Evolutionary conservation across 1,284 basidiomycete species (phyloP).

Genomic region (Marasmius tenuissimus): DNA sequence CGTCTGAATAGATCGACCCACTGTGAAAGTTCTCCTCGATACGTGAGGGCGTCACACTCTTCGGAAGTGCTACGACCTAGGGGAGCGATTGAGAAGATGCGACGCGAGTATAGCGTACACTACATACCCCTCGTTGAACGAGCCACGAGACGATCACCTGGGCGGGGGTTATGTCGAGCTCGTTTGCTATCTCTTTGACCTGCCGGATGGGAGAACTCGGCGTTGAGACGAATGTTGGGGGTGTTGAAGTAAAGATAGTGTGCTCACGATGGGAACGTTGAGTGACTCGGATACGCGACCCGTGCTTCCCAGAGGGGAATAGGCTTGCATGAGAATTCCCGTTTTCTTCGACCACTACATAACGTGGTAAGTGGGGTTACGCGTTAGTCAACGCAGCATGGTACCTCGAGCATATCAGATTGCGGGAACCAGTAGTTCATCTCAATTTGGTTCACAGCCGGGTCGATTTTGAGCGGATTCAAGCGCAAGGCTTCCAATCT

Average conservation of each 20-base stretch:
- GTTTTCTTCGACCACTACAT: constrained; percentile 62
- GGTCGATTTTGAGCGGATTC: constrained; percentile 31
- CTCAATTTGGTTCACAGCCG: constrained; percentile 83
- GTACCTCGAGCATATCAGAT: constrained; percentile 71
- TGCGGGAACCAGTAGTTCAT: constrained; percentile 83
- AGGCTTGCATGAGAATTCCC: constrained; percentile 71
- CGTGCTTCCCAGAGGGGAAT: constrained; percentile 76
- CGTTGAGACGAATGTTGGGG: background rate
- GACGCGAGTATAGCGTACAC: background rate
- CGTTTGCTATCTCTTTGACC: constrained; percentile 60
- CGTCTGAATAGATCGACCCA: constrained; percentile 23
- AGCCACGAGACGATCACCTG: constrained; percentile 81
- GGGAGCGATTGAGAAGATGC: background rate
- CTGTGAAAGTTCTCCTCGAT: constrained; percentile 71
- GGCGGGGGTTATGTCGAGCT: constrained; percentile 71
- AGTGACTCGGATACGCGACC: constrained; percentile 58
- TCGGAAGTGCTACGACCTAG: constrained; percentile 73
- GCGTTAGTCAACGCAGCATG: background rate
- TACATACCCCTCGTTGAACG: constrained; percentile 66
- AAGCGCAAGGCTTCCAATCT: background rate
- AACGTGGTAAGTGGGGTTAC: background rate
- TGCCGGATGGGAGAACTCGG: constrained; percentile 12
- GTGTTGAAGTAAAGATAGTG: too few species aligned
- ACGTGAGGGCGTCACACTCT: constrained; percentile 74
- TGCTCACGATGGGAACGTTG: constrained; percentile 49